Conservation (phyloP, 768 basidiomycete genomes). For the Hericium rajendrae region DNA sequence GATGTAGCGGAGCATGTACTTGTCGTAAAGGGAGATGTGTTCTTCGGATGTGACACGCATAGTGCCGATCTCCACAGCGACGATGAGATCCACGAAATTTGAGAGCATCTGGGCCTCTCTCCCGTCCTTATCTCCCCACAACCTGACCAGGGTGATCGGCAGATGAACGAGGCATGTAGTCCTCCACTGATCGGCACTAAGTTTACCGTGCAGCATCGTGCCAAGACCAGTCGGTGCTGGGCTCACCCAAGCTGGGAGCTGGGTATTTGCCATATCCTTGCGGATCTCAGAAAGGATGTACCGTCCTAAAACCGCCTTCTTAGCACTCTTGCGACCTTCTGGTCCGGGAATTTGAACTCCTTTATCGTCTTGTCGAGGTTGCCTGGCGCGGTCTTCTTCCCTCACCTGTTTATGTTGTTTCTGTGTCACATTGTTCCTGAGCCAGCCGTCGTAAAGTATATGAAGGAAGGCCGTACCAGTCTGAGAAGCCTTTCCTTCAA, state of each 20-base stretch:
- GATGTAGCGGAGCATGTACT: constrained; percentile 25
- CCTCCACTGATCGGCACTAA: constrained; percentile 19
- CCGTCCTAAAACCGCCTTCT: neutral
- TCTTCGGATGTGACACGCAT: constrained; percentile 16
- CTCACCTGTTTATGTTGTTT: no score
- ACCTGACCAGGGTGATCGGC: constrained; percentile 13
- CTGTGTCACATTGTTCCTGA: no score
- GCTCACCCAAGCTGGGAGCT: constrained; percentile 17
- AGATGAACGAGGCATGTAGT: constrained; percentile 12
- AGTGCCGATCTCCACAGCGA: constrained; percentile 24
- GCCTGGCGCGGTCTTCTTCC: no score
- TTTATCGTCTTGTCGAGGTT: no score
- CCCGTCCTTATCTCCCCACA: constrained; percentile 13
- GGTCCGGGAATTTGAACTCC: no score
- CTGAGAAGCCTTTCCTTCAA: no score
- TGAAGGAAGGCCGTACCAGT: no score
- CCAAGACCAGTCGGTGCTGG: constrained; percentile 12
- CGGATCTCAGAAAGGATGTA: constrained; percentile 1
- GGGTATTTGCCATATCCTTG: constrained; percentile 12
- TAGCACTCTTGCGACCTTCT: neutral
- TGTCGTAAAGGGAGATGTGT: constrained; percentile 18
- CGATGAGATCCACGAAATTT: constrained; percentile 25
- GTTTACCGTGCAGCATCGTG: constrained; percentile 13
- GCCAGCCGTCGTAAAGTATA: no score
- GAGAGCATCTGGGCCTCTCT: constrained; percentile 1